phyloP scores from a whole-genome alignment of 2,329 filamentous ascomycete species.

The Mycogone perniciosa region DNA sequence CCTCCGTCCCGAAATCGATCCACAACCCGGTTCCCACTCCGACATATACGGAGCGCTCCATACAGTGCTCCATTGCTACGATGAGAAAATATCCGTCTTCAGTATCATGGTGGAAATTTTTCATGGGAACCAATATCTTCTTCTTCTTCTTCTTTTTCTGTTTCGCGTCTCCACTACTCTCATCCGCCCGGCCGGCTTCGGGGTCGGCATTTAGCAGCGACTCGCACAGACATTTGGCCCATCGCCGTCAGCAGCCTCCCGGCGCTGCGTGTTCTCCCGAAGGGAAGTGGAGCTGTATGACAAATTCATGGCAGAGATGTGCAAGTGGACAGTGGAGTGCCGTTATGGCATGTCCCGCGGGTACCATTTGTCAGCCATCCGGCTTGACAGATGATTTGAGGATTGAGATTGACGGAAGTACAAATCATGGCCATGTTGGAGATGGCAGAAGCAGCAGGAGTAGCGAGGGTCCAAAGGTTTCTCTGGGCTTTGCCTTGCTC shows the following conservation, averaged over 20 bases:
- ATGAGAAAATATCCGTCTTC: background rate
- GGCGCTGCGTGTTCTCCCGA: constrained; percentile 39
- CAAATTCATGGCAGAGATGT: constrained; percentile 43
- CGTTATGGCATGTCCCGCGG: constrained; percentile 36
- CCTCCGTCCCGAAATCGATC: no score
- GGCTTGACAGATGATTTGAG: constrained; percentile 37
- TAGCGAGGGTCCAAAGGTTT: background rate
- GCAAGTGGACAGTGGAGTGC: constrained; percentile 41
- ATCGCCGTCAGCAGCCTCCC: background rate
- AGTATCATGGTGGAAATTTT: background rate
- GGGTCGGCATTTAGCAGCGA: background rate
- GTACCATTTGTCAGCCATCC: constrained; percentile 39
- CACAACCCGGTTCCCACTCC: no score
- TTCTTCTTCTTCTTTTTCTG: background rate
- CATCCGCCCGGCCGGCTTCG: background rate
- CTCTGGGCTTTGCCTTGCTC: background rate
- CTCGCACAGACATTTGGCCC: background rate
- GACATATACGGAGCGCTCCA: no score
- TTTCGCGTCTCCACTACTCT: constrained; percentile 1
- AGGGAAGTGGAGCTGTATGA: constrained; percentile 51
- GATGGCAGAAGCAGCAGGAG: background rate
- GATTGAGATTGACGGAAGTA: constrained; percentile 25
- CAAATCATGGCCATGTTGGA: background rate
- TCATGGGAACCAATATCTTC: background rate
- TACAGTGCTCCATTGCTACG: no score